These are phyloP conservation scores for Oryza nivara DNA, from an alignment of 176 grass and related monocot species.

Conservation along the genomic window DNA sequence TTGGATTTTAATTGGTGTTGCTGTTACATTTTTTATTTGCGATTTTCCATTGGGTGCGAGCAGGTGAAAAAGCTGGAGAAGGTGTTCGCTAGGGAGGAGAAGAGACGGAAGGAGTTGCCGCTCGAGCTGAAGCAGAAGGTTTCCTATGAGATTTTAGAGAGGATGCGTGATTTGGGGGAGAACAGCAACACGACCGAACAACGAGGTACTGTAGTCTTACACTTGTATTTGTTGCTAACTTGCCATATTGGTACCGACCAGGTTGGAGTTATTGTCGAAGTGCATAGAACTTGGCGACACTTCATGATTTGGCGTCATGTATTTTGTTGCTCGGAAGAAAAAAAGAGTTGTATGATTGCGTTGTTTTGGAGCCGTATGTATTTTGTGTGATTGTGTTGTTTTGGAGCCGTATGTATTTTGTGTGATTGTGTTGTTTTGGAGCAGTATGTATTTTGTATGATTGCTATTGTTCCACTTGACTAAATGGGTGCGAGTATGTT, in stretches of 20 bases:
- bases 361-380: too few relatives aligned
- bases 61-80: constrained; percentile 67
- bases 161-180: constrained; percentile 52
- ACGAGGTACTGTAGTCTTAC: constrained; percentile 41
- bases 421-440: background rate
- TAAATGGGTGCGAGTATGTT: background rate
- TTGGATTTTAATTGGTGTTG: background rate
- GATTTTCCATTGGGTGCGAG: background rate
- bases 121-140: constrained; percentile 63
- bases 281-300: background rate
- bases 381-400: background rate
- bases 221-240: background rate
- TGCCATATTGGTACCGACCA: background rate
- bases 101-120: constrained; percentile 55
- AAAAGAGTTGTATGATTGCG: too few relatives aligned
- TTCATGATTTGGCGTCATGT: too few relatives aligned
- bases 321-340: too few relatives aligned
- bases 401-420: too few relatives aligned
- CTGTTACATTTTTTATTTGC: background rate
- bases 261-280: background rate
- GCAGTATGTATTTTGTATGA: background rate
- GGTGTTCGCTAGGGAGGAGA: constrained; percentile 50
- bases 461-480: background rate
- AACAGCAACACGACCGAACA: constrained; percentile 46
- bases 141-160: constrained; percentile 61